Percentiles rank a stretch among this genome's conserved stretches.
These are phyloP conservation scores for Dothidotthia symphoricarpi DNA, from an alignment of 2,329 filamentous ascomycete genomes.

Conservation along the genomic window DNA sequence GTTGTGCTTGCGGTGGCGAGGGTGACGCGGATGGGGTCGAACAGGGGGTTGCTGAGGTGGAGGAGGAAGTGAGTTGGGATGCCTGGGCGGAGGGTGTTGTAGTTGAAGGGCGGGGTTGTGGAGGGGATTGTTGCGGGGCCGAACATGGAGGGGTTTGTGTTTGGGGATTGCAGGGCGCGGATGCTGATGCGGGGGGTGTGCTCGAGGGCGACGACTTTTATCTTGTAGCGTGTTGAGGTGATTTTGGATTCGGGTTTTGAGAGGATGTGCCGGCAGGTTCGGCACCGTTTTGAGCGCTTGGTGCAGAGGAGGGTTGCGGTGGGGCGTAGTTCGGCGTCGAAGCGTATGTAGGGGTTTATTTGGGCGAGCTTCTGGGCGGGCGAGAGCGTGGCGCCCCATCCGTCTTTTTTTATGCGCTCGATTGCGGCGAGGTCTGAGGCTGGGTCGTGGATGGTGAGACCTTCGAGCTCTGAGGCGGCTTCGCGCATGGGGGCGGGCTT, in stretches of 20 bases:
- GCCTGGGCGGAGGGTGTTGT: slow-evolving; percentile 50
- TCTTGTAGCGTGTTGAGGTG: slow-evolving; percentile 83
- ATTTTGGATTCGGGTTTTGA: slow-evolving; percentile 92
- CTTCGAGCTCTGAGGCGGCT: slow-evolving; percentile 68
- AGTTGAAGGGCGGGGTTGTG: slow-evolving; percentile 39
- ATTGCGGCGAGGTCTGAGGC: slow-evolving; percentile 62
- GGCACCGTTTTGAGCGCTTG: slow-evolving; percentile 91
- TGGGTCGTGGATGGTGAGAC: slow-evolving; percentile 62
- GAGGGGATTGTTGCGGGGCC: slow-evolving; percentile 20
- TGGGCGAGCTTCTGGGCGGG: slow-evolving; percentile 54
- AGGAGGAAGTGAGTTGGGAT: slow-evolving; percentile 74
- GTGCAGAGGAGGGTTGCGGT: slow-evolving; percentile 80
- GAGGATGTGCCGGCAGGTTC: slow-evolving; percentile 89
- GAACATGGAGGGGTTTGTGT: slow-evolving; percentile 26
- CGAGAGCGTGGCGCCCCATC: slow-evolving; percentile 64
- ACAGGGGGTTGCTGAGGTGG: slow-evolving; percentile 90
- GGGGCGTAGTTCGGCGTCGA: slow-evolving; percentile 74
- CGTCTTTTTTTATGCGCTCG: slow-evolving; percentile 55
- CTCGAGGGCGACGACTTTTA: slow-evolving; percentile 78
- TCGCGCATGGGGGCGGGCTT: slow-evolving; percentile 78
- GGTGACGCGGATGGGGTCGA: slow-evolving; percentile 83
- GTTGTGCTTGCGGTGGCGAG: slow-evolving; percentile 69
- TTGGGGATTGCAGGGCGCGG: slow-evolving; percentile 55
- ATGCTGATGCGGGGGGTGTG: slow-evolving; percentile 84
- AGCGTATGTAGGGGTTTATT: slow-evolving; percentile 55